Base-by-base conservation (phyloP, 305 asterid species). In the Solanum hybrid region DNA sequence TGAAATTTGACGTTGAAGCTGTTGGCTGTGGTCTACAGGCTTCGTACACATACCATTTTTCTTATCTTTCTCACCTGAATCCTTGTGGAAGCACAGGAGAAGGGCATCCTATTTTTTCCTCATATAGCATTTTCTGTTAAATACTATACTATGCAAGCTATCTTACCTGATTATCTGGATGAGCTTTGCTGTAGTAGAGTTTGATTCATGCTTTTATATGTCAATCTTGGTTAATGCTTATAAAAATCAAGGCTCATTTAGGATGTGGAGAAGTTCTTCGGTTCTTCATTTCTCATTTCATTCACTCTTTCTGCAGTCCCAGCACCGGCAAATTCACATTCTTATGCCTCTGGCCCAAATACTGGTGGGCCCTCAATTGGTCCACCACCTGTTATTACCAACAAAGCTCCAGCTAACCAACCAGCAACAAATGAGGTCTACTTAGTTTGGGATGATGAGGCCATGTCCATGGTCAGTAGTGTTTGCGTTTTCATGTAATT, bases 401-500 rank as follows among this genome's bases (percentile, higher is more conserved):
- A 97, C 88, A 97, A 97, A 93, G 97, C 97, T 92, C 98, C 99
- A 82, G 97, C 92, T 90, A 91, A 92, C 34, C 98, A 92, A 82
- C 96, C 96, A 88, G 95, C 98, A 71, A 92, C 94, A n/a, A 97
- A 97, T 88, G 99, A 97, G 92, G 99, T 97, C 89, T 97, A 96
- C 88, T 88, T 97, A 80, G 99, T 97, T 89, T 97, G 99, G 99
- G 99, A 97, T 92, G 99, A 97, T 90, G 99, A 97, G 93, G 99
- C 98, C 45, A 94, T 97, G 99, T 94, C 98, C 91, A 97, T 96
- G 99, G 99, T 96, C 66, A 78, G 98, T 91, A 81, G 51, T 37
- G 38, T 81, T 89, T 38, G 73, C 66, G 15, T 77, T 85, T 90
- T 64, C 15, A 80, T 40, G 19, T 31, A 77, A 13, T 86, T 32